phyloP scores from a whole-genome alignment of 495 filamentous ascomycete species.

The Corynascus novoguineensis region DNA sequence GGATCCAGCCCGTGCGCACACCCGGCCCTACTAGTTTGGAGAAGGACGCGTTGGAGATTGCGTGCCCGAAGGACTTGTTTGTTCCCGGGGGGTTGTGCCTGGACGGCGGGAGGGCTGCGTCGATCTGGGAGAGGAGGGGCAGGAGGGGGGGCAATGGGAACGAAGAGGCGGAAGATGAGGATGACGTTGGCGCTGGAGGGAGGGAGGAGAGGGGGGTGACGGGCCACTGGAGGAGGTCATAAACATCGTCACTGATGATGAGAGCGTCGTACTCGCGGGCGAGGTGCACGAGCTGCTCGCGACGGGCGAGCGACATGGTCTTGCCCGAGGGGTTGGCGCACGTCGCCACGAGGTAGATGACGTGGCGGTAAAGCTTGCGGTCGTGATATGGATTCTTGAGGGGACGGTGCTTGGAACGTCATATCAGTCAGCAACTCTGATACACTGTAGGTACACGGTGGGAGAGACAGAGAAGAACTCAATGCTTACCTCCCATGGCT shows the following conservation, averaged over 20 bases:
- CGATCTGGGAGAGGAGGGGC: slow-evolving; percentile 72
- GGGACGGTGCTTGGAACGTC: neutral
- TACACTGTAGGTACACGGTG: neutral
- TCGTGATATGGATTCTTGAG: slow-evolving; percentile 36
- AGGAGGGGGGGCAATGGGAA: slow-evolving; percentile 25
- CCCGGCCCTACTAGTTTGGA: slow-evolving; percentile 81
- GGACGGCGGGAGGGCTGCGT: slow-evolving; percentile 45
- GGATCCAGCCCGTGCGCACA: slow-evolving; percentile 74
- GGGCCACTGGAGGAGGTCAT: slow-evolving; percentile 79
- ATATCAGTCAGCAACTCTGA: neutral
- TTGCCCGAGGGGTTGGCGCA: slow-evolving; percentile 76
- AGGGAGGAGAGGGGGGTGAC: slow-evolving; percentile 16
- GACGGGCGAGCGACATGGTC: slow-evolving; percentile 59
- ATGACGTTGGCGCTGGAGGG: slow-evolving; percentile 3
- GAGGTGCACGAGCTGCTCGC: slow-evolving; percentile 57
- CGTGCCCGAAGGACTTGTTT: slow-evolving; percentile 59
- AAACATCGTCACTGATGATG: slow-evolving; percentile 83
- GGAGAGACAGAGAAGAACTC: neutral
- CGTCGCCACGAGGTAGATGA: slow-evolving; percentile 80
- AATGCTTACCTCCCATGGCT: slow-evolving; percentile 11
- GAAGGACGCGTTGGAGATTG: slow-evolving; percentile 76
- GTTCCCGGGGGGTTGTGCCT: slow-evolving; percentile 29
- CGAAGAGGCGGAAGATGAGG: too few species aligned
- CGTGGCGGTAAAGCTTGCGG: slow-evolving; percentile 68
- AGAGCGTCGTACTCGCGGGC: slow-evolving; percentile 71